Evolutionary conservation across 2,329 filamentous ascomycete species (phyloP), one percentile per base, ranked within the genome.

Genomic region (Furcasterigmium sp.): DNA sequence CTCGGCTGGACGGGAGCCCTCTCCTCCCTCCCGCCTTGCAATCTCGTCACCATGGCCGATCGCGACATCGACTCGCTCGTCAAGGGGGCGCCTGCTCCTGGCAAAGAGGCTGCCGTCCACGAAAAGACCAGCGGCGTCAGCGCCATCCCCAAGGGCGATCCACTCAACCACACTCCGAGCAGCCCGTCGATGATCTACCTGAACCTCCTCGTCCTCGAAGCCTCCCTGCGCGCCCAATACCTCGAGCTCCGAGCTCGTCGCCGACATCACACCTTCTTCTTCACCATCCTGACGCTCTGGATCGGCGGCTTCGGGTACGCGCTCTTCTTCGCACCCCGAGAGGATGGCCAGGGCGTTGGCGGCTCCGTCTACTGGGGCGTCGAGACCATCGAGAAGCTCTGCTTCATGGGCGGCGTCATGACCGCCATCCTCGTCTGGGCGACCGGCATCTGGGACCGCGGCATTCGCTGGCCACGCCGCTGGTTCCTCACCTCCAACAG

Each of bases 321-420:
- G 10, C 78, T 97, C 39, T 97, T 95, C 72, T 78, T 97, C 52
- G 86, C 89, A n/a, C 91, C 91, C n/a, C 82, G 91, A 51, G 91
- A 96, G 64, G 91, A 97, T 70, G 91, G 91, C 51, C 82, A 79
- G 52, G 91, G 91, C 29, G 82, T 95, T 6, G 93, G 93, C 41
- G 91, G 93, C 25, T 91, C 85, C 13, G 89, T 95, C 42, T 98
- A 98, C 73, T 97, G 91, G 91, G 84, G 94, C 21, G 80, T 97
- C 4, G 91, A 97, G 57, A 87, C 87, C 60, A 79, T 80, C 8
- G 88, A 97, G 67, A 94, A 93, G 63, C 80, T 98, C 42, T 91
- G 87, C 56, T 85, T 96, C 58, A 87, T 95, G 65, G 90, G 89
- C 19, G 93, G 93, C 37, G 77, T 95, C 46, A 84, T 96, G 46